Evolutionary conservation across 768 basidiomycete species (phyloP).

Genomic region (Macrolepiota dolichaula): DNA sequence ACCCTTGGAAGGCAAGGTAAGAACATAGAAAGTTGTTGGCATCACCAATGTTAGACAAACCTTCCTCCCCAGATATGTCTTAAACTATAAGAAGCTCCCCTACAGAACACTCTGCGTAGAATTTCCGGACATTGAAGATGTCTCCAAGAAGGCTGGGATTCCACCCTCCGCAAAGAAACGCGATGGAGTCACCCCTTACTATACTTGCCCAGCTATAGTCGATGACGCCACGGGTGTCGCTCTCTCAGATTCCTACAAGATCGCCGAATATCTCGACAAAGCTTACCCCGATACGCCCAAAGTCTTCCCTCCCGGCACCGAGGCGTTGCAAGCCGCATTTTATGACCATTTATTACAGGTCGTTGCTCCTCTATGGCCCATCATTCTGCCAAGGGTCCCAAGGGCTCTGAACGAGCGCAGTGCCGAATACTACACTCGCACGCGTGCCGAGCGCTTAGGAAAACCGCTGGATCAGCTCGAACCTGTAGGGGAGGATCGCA

Average conservation of each 20-base stretch:
- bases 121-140: constrained; percentile 41
- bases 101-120: constrained; percentile 26
- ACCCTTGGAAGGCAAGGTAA: constrained; percentile 32
- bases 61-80: constrained; percentile 17
- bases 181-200: constrained; percentile 25
- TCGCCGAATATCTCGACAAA: constrained; percentile 46
- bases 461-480: not conserved
- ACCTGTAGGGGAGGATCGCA: not conserved
- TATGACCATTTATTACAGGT: not conserved
- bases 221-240: constrained; percentile 36
- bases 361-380: not conserved
- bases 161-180: constrained; percentile 23
- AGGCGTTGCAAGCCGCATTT: constrained; percentile 16
- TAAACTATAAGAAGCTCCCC: not conserved
- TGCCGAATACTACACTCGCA: constrained; percentile 16
- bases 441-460: constrained; percentile 9
- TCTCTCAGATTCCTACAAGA: constrained; percentile 37
- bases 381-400: constrained; percentile 13
- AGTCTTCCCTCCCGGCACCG: constrained; percentile 25
- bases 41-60: not conserved
- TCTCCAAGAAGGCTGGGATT: constrained; percentile 30
- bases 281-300: constrained; percentile 37
- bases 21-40: not conserved
- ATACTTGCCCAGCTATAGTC: constrained; percentile 45
- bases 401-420: constrained; percentile 12